Conservation (phyloP, 2,329 filamentous ascomycete genomes). For the Lasiodiplodia sp. region DNA sequence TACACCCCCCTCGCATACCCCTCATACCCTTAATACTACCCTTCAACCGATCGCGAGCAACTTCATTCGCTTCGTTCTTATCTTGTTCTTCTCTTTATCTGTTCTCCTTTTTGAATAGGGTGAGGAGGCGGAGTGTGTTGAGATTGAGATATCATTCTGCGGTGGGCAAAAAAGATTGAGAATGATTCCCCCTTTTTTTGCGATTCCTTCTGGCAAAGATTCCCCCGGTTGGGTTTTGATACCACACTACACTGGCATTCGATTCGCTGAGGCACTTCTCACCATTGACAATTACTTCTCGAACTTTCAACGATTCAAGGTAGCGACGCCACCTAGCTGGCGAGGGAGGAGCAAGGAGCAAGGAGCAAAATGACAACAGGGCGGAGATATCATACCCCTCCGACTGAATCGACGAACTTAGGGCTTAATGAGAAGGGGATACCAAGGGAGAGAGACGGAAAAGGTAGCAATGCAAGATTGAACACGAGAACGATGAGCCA, state of each 20-base stretch:
- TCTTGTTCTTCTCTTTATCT: constrained; percentile 15
- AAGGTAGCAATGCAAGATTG: not conserved
- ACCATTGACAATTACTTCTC: constrained; percentile 23
- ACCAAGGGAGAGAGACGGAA: not conserved
- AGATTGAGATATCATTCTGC: constrained; percentile 26
- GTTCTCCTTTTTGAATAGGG: constrained; percentile 19
- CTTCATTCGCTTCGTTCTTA: constrained; percentile 24
- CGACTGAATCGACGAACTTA: constrained; percentile 6
- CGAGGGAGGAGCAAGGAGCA: constrained; percentile 25
- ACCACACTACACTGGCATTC: constrained; percentile 23
- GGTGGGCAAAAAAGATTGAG: constrained; percentile 26
- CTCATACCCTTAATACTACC: constrained; percentile 28
- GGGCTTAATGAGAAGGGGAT: constrained; percentile 1
- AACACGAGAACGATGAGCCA: not conserved
- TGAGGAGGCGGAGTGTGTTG: constrained; percentile 18
- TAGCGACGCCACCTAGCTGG: constrained; percentile 22
- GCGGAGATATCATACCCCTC: constrained; percentile 6
- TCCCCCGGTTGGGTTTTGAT: constrained; percentile 28
- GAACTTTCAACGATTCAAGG: constrained; percentile 14
- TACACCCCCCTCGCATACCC: constrained; percentile 21
- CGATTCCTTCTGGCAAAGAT: constrained; percentile 28
- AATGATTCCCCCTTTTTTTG: constrained; percentile 26
- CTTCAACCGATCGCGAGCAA: constrained; percentile 23
- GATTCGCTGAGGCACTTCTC: constrained; percentile 11
- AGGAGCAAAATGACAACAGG: constrained; percentile 19